Evolutionary conservation across 73 alveolate species (phyloP).

Genomic region (Uronychia binucleata): DNA sequence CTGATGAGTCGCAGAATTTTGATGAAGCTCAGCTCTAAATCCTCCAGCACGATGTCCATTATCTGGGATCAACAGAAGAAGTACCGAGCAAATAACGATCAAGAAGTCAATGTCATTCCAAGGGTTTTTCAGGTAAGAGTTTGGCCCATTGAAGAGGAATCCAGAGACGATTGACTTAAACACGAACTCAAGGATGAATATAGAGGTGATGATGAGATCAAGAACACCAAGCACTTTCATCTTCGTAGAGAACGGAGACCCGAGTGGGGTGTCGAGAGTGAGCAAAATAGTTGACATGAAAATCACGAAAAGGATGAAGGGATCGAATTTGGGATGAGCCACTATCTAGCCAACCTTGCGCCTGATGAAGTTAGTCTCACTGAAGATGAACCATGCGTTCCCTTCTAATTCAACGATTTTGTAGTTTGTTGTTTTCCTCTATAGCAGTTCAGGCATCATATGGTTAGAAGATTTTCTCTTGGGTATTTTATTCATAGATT

Average conservation of each 20-base stretch:
- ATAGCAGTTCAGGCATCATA: too few species aligned
- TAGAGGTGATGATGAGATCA: neutral
- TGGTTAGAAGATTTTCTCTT: too few species aligned
- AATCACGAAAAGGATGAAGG: conserved; percentile 76
- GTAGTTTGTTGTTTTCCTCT: too few species aligned
- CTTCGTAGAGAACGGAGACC: conserved; percentile 27
- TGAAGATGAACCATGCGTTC: too few species aligned
- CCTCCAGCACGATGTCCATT: neutral
- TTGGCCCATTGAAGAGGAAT: conserved; percentile 77
- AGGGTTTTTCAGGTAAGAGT: conserved; percentile 82
- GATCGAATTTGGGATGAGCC: conserved; percentile 79
- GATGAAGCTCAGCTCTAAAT: conserved; percentile 21
- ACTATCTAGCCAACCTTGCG: too few species aligned
- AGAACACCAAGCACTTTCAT: neutral
- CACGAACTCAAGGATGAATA: neutral
- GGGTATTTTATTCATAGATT: too few species aligned
- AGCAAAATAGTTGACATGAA: conserved; percentile 62
- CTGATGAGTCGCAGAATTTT: conserved; percentile 51
- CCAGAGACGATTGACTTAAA: conserved; percentile 53
- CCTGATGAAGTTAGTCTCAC: too few species aligned
- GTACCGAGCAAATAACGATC: conserved; percentile 84
- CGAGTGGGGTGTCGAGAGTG: conserved; percentile 60
- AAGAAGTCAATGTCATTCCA: conserved; percentile 96
- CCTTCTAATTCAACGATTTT: too few species aligned
- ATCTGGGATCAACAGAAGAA: neutral